Percentiles rank a stretch among this genome's conserved stretches.
Conservation (phyloP, 805 yeast species). For the Maudiozyma barnettii region DNA sequence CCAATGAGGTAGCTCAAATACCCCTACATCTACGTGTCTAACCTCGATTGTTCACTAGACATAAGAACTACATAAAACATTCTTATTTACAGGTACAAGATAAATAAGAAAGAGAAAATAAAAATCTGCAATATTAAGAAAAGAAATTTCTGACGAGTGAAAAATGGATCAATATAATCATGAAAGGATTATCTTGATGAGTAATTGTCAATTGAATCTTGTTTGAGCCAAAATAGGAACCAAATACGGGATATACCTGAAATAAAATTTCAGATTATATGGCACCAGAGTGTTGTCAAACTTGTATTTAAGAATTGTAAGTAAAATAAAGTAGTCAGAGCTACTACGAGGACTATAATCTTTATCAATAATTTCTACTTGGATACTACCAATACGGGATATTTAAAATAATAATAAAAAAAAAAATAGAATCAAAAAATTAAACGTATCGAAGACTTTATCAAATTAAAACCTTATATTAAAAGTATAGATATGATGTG, state of each 20-base stretch:
- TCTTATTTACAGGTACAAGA: background rate
- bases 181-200: slow-evolving; percentile 48
- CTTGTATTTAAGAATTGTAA: slow-evolving; percentile 1
- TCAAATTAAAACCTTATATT: slow-evolving; percentile 9
- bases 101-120: background rate
- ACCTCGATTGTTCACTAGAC: no score
- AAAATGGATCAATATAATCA: slow-evolving; percentile 62
- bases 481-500: slow-evolving; percentile 11
- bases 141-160: slow-evolving; percentile 22
- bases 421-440: slow-evolving; percentile 3
- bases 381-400: background rate
- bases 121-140: background rate
- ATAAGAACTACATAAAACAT: no score
- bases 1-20: no score
- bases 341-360: background rate
- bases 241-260: slow-evolving; percentile 6
- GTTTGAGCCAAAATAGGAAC: slow-evolving; percentile 80
- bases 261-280: slow-evolving; percentile 3
- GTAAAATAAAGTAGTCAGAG: background rate
- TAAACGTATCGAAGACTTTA: slow-evolving; percentile 7
- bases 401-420: background rate
- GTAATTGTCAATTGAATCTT: slow-evolving; percentile 59
- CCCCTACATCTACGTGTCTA: no score
- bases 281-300: slow-evolving; percentile 17
- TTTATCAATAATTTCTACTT: background rate